A percentile compares a stretch with the other conserved stretches of the same genome.
phyloP scores from a whole-genome alignment of 1,284 basidiomycete species.

The Ganoderma sp. region DNA sequence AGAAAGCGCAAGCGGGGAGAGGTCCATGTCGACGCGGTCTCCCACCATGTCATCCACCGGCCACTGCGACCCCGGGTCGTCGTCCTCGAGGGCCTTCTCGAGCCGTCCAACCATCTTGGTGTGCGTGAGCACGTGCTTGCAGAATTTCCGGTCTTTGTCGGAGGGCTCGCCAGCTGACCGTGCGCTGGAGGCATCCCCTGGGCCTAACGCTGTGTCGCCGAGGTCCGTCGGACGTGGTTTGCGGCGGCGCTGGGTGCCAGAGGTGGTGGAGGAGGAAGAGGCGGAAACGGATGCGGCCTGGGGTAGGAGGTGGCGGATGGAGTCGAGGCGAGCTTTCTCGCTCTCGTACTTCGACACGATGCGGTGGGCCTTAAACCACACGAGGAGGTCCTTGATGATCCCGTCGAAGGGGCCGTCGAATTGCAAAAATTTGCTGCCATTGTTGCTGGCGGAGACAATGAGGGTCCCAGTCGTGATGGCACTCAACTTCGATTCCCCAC shows the following conservation, averaged over 20 bases:
- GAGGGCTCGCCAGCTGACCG: neutral
- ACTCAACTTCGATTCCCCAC: neutral
- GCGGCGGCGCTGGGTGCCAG: neutral
- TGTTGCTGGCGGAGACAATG: neutral
- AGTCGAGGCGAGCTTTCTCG: neutral
- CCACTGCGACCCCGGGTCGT: neutral
- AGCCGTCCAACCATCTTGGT: neutral
- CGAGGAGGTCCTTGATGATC: neutral
- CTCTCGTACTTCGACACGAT: neutral
- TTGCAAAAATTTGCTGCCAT: neutral
- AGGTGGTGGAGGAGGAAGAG: neutral
- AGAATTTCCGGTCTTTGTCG: neutral
- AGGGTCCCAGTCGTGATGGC: neutral
- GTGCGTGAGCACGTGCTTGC: neutral
- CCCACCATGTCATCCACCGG: neutral
- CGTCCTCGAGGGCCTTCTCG: neutral
- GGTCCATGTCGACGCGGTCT: neutral
- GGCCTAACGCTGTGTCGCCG: too few relatives aligned
- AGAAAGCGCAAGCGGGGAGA: neutral
- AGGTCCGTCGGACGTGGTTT: too few relatives aligned
- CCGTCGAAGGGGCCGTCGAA: slow-evolving; percentile 7
- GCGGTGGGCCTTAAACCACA: slow-evolving; percentile 1
- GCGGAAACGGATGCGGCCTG: neutral
- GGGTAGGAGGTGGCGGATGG: neutral
- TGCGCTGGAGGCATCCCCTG: neutral